phyloP scores from a whole-genome alignment of 345 rosid species.

The Conringia planisiliqua region DNA sequence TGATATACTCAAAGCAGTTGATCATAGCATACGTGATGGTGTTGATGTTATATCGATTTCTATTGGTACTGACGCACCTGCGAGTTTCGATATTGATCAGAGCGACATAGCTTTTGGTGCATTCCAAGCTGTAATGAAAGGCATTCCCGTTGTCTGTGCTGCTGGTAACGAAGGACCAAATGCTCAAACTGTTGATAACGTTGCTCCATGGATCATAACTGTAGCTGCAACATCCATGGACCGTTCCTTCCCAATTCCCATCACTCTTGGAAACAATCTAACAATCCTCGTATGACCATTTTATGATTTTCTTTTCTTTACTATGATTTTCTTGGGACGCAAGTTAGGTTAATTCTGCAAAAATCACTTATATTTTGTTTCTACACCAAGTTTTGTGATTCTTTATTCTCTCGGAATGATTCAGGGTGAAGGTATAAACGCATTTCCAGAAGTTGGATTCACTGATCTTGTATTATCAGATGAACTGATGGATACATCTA shows the following conservation, averaged over 20 bases:
- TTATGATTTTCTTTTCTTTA: background rate
- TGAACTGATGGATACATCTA: background rate
- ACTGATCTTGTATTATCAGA: constrained; percentile 20
- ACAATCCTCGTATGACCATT: constrained; percentile 29
- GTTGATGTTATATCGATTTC: constrained; percentile 55
- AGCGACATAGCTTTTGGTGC: constrained; percentile 38
- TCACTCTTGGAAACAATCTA: constrained; percentile 38
- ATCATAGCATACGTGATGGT: constrained; percentile 51
- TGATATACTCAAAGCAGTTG: constrained; percentile 48
- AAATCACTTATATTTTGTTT: too few relatives aligned
- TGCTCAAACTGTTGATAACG: constrained; percentile 39
- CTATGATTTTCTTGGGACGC: background rate
- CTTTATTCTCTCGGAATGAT: background rate
- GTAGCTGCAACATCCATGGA: constrained; percentile 49
- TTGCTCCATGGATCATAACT: constrained; percentile 54
- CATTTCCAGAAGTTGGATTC: constrained; percentile 28
- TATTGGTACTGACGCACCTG: constrained; percentile 35
- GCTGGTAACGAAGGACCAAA: constrained; percentile 42
- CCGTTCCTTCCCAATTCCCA: constrained; percentile 40
- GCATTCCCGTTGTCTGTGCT: constrained; percentile 37
- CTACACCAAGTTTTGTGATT: background rate
- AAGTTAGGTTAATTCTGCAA: background rate
- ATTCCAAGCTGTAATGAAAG: constrained; percentile 49
- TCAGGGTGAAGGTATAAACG: constrained; percentile 33
- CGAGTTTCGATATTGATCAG: constrained; percentile 37